Conservation (phyloP, 352 stramenopile genomes). For the Elongisporangium anandrum region DNA sequence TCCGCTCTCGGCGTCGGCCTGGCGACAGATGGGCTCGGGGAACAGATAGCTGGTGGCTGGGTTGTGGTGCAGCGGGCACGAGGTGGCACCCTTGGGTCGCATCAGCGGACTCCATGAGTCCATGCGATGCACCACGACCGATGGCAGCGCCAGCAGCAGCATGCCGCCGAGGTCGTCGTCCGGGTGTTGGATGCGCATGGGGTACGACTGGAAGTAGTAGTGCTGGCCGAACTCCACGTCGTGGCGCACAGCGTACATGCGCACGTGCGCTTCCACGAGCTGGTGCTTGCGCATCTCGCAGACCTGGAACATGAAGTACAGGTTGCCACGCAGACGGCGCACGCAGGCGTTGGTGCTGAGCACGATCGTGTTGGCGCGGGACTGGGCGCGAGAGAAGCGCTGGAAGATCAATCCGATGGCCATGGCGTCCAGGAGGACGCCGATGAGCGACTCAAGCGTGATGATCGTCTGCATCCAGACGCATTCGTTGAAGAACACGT, state of each 20-base stretch:
- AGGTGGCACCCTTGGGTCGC: conserved; percentile 47
- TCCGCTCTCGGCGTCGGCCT: conserved; percentile 56
- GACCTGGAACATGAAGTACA: conserved; percentile 93
- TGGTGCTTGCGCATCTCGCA: conserved; percentile 92
- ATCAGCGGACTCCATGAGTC: conserved; percentile 89
- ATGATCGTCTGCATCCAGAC: conserved; percentile 92
- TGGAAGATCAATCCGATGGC: conserved; percentile 95
- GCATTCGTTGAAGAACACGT: conserved; percentile 91
- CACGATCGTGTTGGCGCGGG: conserved; percentile 91
- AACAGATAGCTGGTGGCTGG: conserved; percentile 60
- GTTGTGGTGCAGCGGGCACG: conserved; percentile 62
- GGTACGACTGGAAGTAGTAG: conserved; percentile 91
- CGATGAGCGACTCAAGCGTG: conserved; percentile 85
- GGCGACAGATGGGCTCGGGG: conserved; percentile 52
- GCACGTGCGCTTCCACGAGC: conserved; percentile 93
- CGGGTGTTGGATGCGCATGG: conserved; percentile 91
- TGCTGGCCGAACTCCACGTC: conserved; percentile 58
- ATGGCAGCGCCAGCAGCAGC: conserved; percentile 86
- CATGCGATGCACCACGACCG: conserved; percentile 92
- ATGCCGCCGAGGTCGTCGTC: conserved; percentile 91
- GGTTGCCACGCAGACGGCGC: conserved; percentile 79
- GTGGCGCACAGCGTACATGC: conserved; percentile 91
- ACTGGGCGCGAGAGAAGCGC: conserved; percentile 88
- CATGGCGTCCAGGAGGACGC: conserved; percentile 91
- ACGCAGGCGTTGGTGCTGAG: conserved; percentile 92